Conservation (phyloP, 306 rosid genomes). For the Rosa multiflora region DNA sequence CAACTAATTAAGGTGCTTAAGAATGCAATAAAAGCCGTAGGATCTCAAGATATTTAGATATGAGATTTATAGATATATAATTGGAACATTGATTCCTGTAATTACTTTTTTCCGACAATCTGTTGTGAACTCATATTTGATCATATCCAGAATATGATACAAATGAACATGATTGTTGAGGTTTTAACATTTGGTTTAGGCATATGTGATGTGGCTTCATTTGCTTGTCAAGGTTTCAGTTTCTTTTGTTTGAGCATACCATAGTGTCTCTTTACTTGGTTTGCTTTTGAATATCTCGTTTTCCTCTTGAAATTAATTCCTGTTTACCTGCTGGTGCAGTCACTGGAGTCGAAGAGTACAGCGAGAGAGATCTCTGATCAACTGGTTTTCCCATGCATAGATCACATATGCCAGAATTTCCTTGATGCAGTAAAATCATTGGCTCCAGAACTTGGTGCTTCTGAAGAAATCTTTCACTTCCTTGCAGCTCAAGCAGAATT, state of each 20-base stretch:
- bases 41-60: background rate
- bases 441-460: conserved; percentile 49
- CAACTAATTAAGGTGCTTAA: background rate
- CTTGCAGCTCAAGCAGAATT: conserved; percentile 70
- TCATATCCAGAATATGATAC: background rate
- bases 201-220: background rate
- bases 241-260: background rate
- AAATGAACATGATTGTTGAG: background rate
- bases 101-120: background rate
- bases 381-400: conserved; percentile 52
- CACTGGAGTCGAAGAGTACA: conserved; percentile 35
- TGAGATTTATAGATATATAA: background rate
- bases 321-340: conserved; percentile 46
- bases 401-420: conserved; percentile 61
- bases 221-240: background rate
- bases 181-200: background rate
- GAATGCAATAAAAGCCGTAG: background rate
- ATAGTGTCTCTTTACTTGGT: background rate
- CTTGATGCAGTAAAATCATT: conserved; percentile 55
- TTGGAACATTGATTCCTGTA: background rate
- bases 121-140: background rate
- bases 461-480: conserved; percentile 57
- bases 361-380: conserved; percentile 41
- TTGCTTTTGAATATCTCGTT: background rate
- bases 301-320: conserved; percentile 7